Percentiles rank a stretch among this genome's conserved stretches.
Conservation (phyloP, 768 basidiomycete genomes). For the Amylocystis lapponica region DNA sequence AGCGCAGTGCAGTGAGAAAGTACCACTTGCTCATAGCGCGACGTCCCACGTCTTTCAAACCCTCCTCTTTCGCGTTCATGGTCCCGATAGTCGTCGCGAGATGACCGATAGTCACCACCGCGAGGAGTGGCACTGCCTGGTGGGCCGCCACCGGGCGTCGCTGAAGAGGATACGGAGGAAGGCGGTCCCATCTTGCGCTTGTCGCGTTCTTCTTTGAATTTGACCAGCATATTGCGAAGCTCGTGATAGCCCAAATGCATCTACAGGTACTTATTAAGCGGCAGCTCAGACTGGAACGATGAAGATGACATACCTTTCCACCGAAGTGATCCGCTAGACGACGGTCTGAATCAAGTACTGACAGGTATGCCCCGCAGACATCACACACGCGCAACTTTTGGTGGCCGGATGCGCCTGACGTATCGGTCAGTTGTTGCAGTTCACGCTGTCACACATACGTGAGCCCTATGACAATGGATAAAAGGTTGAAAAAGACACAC, state of each 20-base stretch:
- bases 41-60: slow-evolving; percentile 63
- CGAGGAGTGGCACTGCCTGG: slow-evolving; percentile 36
- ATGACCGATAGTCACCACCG: slow-evolving; percentile 46
- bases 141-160: slow-evolving; percentile 20
- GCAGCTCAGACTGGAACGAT: neutral
- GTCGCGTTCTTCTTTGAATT: slow-evolving; percentile 89
- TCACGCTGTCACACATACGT: slow-evolving; percentile 58
- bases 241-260: slow-evolving; percentile 99
- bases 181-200: slow-evolving; percentile 63
- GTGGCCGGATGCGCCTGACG: slow-evolving; percentile 98
- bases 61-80: slow-evolving; percentile 58
- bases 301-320: slow-evolving; percentile 71
- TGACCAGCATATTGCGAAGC: slow-evolving; percentile 86
- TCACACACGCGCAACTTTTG: slow-evolving; percentile 99
- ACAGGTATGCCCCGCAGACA: slow-evolving; percentile 99
- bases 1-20: slow-evolving; percentile 2
- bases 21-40: slow-evolving; percentile 65
- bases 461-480: neutral
- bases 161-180: slow-evolving; percentile 29
- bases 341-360: slow-evolving; percentile 95
- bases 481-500: slow-evolving; percentile 33
- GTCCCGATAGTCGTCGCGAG: slow-evolving; percentile 58
- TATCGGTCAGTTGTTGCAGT: slow-evolving; percentile 93
- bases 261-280: slow-evolving; percentile 34
- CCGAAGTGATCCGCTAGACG: slow-evolving; percentile 99